A percentile compares a stretch with the other conserved stretches of the same genome.
phyloP scores from a whole-genome alignment of 345 rosid species.

The Sonneratia caseolaris region DNA sequence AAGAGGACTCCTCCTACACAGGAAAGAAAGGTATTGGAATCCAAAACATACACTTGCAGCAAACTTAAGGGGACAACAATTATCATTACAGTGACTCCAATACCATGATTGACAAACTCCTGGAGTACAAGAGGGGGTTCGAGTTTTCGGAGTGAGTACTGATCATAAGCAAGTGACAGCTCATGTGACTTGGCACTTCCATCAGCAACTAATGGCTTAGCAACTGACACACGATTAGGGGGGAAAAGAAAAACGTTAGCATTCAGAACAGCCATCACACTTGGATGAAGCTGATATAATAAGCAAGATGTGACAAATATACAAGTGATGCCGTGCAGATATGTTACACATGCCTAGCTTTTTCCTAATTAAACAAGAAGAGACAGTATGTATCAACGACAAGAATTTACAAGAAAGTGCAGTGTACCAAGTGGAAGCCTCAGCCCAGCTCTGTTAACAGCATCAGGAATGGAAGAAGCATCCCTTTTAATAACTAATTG shows the following conservation, averaged over 20 bases:
- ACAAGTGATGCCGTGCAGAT: not conserved
- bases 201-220: conserved; percentile 67
- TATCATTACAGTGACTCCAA: conserved; percentile 5
- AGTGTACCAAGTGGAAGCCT: conserved; percentile 52
- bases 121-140: conserved; percentile 84
- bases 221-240: conserved; percentile 32
- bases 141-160: conserved; percentile 48
- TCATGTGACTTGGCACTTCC: conserved; percentile 81
- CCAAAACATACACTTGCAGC: not conserved
- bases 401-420: not conserved
- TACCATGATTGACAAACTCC: conserved; percentile 89
- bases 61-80: not conserved
- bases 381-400: not conserved
- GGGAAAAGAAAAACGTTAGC: too few species aligned
- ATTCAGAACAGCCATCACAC: not conserved
- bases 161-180: conserved; percentile 63
- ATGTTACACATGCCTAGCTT: not conserved
- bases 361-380: conserved; percentile 4
- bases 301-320: not conserved
- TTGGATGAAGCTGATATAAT: not conserved
- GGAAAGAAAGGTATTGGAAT: not conserved
- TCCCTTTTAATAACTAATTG: conserved; percentile 59
- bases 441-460: conserved; percentile 51
- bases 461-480: conserved; percentile 51
- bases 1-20: conserved; percentile 67